phyloP scores from a whole-genome alignment of 169 alveolate species.

The Pseudocohnilembus persalinus region DNA sequence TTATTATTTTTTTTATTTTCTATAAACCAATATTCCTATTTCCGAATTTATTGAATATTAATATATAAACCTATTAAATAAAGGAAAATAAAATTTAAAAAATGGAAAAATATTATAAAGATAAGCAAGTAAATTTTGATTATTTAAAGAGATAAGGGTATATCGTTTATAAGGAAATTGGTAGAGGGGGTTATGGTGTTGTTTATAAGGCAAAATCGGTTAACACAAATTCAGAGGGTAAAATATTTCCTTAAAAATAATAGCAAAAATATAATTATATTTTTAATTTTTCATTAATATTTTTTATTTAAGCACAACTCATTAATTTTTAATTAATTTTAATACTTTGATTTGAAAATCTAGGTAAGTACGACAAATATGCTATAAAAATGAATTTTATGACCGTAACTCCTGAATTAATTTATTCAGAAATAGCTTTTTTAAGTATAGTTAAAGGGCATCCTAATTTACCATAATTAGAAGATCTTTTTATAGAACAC shows the following conservation, averaged over 20 bases:
- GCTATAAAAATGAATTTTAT: conserved; percentile 48
- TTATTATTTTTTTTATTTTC: too few relatives aligned
- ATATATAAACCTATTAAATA: too few relatives aligned
- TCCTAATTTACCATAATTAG: conserved; percentile 36
- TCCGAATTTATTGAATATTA: too few relatives aligned
- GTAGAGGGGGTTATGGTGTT: conserved; percentile 55
- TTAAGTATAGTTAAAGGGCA: conserved; percentile 31
- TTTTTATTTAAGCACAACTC: neutral
- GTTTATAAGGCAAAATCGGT: conserved; percentile 35
- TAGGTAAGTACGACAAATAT: conserved; percentile 30
- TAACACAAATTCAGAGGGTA: neutral
- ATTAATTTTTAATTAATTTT: neutral
- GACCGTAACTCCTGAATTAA: conserved; percentile 46
- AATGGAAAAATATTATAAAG: conserved; percentile 12
- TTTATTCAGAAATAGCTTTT: conserved; percentile 47
- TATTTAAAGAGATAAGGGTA: conserved; percentile 13
- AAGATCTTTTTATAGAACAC: conserved; percentile 28
- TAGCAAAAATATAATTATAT: neutral
- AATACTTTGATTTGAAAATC: too few relatives aligned
- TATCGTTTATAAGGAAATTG: conserved; percentile 35
- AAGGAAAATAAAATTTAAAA: neutral
- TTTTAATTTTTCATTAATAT: too few relatives aligned
- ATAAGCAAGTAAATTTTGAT: conserved; percentile 24
- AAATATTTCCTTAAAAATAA: neutral
- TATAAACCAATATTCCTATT: too few relatives aligned